phyloP scores from a whole-genome alignment of 2,329 filamentous ascomycete genomes.

The Xylaria sp. region DNA sequence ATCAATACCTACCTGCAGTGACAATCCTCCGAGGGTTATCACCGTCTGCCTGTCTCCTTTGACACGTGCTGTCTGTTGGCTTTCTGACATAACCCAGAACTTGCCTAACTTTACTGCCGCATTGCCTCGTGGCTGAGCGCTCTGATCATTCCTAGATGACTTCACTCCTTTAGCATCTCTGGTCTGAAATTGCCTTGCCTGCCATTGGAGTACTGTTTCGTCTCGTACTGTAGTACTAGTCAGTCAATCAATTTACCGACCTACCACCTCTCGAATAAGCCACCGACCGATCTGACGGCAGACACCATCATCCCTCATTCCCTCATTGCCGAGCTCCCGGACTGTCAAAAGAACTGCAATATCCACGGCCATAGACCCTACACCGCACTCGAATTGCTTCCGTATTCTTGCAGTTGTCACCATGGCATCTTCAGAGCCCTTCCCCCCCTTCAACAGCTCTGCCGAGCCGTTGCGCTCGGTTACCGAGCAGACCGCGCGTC shows the following conservation, averaged over 20 bases:
- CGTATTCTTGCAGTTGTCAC: slow-evolving; percentile 32
- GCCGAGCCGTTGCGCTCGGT: slow-evolving; percentile 60
- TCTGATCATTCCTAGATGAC: slow-evolving; percentile 42
- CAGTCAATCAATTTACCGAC: not conserved
- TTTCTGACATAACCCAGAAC: not conserved
- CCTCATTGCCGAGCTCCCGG: not conserved
- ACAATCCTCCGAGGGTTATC: slow-evolving; percentile 1
- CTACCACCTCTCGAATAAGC: not conserved
- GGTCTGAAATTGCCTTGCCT: slow-evolving; percentile 24
- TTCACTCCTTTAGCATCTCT: slow-evolving; percentile 49
- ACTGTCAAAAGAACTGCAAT: slow-evolving; percentile 5
- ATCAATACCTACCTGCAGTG: slow-evolving; percentile 17
- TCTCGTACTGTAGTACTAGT: not conserved
- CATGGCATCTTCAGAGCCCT: slow-evolving; percentile 65
- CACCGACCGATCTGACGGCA: not conserved
- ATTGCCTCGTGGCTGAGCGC: slow-evolving; percentile 24
- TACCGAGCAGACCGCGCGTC: slow-evolving; percentile 54
- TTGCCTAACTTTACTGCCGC: not conserved
- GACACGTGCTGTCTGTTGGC: slow-evolving; percentile 4
- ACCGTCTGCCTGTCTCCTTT: not conserved
- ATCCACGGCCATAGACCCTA: slow-evolving; percentile 7
- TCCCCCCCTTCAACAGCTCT: slow-evolving; percentile 64
- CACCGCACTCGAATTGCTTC: slow-evolving; percentile 1
- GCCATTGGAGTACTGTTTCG: not conserved
- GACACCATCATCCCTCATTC: not conserved